Base-by-base conservation (phyloP, 2,329 filamentous ascomycete species). In the Fusarium zealandicum region DNA sequence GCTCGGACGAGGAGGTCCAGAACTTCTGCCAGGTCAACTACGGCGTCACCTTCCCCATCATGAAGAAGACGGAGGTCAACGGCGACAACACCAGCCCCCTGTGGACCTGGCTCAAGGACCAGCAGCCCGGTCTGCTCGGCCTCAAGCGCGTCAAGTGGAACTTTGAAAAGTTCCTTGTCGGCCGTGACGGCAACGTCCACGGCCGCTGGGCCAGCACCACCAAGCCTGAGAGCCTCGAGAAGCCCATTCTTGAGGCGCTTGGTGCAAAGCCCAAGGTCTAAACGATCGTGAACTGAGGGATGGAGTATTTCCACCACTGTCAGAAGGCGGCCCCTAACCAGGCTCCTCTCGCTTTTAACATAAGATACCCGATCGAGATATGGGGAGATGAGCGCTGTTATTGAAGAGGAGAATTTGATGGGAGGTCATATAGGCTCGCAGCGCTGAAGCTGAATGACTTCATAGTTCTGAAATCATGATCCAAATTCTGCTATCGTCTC, bases 91-190 rank as follows among this genome's bases (percentile, higher is more conserved):
- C 92, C 40, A 85, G 86, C 67, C 92, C 93, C 1, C 76, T 96
- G 31, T 98, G 83, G 75, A 82, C 90, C 72, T 99, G 84, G 84
- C 75, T 89, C 70, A 89, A 89, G 80, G 75, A 76, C 36, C 78
- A 87, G 76, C 89, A 92, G 80, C 84, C 93, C 1, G 93, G 95
- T 17, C 70, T 97, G 50, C 78, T 98, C 78, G 95, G 95, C 16
- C 74, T 98, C 71, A 93, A 96, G 87, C 78, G 88, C 59, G 82
- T 99, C 69, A 97, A 98, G 89, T 99, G 95, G 95, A 99, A 99
- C 79, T 99, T 98, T 80, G 95, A 99, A 77, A 99, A 99, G 85
- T 99, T 97, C 78, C 79, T 99, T 61, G 80, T 99, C 63, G 89
- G 88, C 56, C 84, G 85, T 58, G 92, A 98, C 75, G 95, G 95